phyloP scores from a whole-genome alignment of 306 rosid species.

The Rosa chinensis region DNA sequence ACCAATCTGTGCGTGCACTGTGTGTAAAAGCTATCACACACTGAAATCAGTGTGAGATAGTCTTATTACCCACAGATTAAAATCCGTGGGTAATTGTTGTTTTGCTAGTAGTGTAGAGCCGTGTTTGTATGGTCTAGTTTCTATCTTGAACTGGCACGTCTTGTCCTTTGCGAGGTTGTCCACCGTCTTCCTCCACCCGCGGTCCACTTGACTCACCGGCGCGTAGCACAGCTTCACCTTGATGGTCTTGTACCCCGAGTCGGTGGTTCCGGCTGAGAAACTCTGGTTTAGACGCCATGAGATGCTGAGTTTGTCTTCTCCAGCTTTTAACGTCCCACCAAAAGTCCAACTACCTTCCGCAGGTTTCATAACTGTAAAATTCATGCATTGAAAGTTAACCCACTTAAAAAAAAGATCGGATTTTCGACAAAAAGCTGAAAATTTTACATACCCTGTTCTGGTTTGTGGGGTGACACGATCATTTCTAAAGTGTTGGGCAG shows the following conservation, averaged over 20 bases:
- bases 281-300: conserved; percentile 64
- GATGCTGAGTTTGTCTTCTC: conserved; percentile 45
- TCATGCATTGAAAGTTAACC: not conserved
- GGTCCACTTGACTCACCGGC: conserved; percentile 71
- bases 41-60: no score
- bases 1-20: no score
- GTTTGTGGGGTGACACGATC: not conserved
- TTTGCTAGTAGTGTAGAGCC: no score
- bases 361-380: conserved; percentile 39
- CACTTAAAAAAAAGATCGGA: not conserved
- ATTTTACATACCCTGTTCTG: not conserved
- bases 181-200: conserved; percentile 82
- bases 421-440: not conserved
- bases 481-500: conserved; percentile 9
- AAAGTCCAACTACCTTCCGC: not conserved
- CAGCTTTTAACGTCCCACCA: conserved; percentile 31
- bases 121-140: conserved; percentile 39
- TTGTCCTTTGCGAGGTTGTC: conserved; percentile 63
- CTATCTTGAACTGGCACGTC: conserved; percentile 63
- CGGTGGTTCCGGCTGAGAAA: conserved; percentile 40
- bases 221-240: conserved; percentile 77
- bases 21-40: no score
- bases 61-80: no score
- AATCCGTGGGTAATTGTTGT: no score
- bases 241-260: conserved; percentile 60